A percentile compares a stretch with the other conserved stretches of the same genome.
phyloP scores from a whole-genome alignment of 805 yeast species.

The Ogataea sp. region DNA sequence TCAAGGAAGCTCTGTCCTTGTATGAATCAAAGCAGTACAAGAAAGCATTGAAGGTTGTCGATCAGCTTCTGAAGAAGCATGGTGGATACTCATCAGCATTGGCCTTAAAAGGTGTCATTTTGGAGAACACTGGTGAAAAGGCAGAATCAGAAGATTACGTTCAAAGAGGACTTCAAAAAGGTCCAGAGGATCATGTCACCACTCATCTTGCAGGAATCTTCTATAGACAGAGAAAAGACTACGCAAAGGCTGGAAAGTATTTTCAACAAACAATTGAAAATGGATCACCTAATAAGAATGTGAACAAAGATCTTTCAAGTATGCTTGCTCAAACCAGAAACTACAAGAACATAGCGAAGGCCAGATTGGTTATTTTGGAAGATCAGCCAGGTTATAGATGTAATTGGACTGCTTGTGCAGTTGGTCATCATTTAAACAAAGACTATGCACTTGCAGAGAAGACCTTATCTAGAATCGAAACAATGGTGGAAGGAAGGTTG shows the following conservation, averaged over 20 bases:
- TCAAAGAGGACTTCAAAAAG: constrained; percentile 51
- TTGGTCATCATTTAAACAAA: constrained; percentile 72
- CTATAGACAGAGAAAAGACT: constrained; percentile 61
- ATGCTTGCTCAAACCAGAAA: constrained; percentile 78
- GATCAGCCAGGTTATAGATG: constrained; percentile 76
- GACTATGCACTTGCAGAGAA: constrained; percentile 63
- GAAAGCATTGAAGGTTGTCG: constrained; percentile 72
- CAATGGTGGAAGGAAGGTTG: constrained; percentile 58
- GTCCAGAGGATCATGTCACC: constrained; percentile 57
- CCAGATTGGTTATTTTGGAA: constrained; percentile 65
- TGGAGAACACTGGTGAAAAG: constrained; percentile 48
- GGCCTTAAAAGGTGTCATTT: constrained; percentile 75
- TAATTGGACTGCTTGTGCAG: constrained; percentile 83
- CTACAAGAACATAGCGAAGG: constrained; percentile 48
- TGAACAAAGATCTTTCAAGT: constrained; percentile 73
- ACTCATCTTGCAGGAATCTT: constrained; percentile 84
- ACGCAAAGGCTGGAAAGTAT: constrained; percentile 71
- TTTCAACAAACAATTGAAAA: constrained; percentile 66
- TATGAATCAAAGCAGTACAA: constrained; percentile 85
- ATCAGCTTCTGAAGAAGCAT: constrained; percentile 66
- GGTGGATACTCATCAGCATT: constrained; percentile 71
- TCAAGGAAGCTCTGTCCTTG: constrained; percentile 72
- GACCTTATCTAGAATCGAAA: constrained; percentile 71
- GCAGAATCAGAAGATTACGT: constrained; percentile 59
- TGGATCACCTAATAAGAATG: constrained; percentile 71